phyloP scores from a whole-genome alignment of 169 alveolate species.

The Cystoisospora suis region DNA sequence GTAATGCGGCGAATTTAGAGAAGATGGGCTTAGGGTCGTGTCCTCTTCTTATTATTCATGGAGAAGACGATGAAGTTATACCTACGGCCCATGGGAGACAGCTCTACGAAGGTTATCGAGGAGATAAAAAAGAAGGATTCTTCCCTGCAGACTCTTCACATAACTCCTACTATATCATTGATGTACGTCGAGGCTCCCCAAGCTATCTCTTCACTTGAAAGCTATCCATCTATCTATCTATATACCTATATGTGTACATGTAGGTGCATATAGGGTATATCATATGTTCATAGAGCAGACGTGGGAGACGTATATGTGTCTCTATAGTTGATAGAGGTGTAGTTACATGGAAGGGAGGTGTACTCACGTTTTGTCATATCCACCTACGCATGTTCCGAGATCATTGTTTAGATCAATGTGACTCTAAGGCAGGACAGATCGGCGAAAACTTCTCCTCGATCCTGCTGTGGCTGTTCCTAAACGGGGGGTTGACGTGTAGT shows the following conservation, averaged over 20 bases:
- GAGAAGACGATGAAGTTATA: conserved; percentile 81
- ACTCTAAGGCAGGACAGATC: too few species aligned
- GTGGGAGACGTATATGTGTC: not conserved
- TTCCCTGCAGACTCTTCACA: conserved; percentile 51
- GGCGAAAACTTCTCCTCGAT: too few species aligned
- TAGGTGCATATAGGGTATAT: not conserved
- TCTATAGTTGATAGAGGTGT: not conserved
- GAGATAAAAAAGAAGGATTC: conserved; percentile 13
- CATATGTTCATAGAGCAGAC: too few species aligned
- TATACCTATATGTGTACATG: not conserved
- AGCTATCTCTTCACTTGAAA: not conserved
- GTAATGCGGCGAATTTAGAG: conserved; percentile 67
- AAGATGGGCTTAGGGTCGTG: conserved; percentile 62
- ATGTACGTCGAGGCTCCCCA: not conserved
- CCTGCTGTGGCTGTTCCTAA: too few species aligned
- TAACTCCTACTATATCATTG: conserved; percentile 42
- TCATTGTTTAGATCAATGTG: too few species aligned
- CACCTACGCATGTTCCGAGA: too few species aligned
- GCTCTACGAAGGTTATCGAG: conserved; percentile 68
- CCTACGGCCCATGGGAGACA: conserved; percentile 80
- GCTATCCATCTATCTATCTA: not conserved
- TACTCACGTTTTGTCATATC: not conserved
- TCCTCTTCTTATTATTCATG: conserved; percentile 83
- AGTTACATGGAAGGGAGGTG: not conserved
- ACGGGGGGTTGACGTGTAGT: too few species aligned